Evolutionary conservation across 495 filamentous ascomycete species (phyloP).

Genomic region (Aspergillus asperescens): DNA sequence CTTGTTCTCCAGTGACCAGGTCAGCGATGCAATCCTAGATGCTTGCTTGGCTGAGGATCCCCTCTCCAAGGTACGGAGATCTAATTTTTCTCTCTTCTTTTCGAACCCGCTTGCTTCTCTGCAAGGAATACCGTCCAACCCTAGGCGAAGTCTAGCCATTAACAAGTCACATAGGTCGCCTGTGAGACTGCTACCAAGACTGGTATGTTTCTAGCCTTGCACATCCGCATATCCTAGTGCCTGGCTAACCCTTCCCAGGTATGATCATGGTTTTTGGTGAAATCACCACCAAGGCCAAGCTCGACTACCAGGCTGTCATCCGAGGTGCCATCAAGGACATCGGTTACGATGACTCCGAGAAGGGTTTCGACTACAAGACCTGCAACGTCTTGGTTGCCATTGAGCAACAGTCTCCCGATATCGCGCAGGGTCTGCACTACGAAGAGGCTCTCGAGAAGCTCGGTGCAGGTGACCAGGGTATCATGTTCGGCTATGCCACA

Average conservation of each 20-base stretch:
- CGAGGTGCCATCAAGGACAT: slow-evolving; percentile 96
- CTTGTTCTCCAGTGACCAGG: slow-evolving; percentile 68
- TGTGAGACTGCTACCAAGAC: slow-evolving; percentile 99
- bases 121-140: slow-evolving; percentile 5
- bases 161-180: slow-evolving; percentile 53
- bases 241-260: slow-evolving; percentile 35
- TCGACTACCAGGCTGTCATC: slow-evolving; percentile 98
- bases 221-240: slow-evolving; percentile 1
- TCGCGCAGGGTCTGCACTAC: slow-evolving; percentile 95
- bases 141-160: too few species aligned
- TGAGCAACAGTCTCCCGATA: slow-evolving; percentile 98
- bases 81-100: slow-evolving; percentile 3
- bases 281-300: slow-evolving; percentile 89
- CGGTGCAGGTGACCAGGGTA: slow-evolving; percentile 98
- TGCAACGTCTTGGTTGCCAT: slow-evolving; percentile 98
- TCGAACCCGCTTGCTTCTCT: slow-evolving; percentile 2
- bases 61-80: slow-evolving; percentile 70
- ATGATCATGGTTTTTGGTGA: slow-evolving; percentile 99
- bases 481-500: slow-evolving; percentile 99
- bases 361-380: slow-evolving; percentile 99
- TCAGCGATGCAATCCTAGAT: slow-evolving; percentile 98
- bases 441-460: slow-evolving; percentile 95
- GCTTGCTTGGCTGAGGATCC: slow-evolving; percentile 91
- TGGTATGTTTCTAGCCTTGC: slow-evolving; percentile 42
- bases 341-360: slow-evolving; percentile 91